Evolutionary conservation across 139 green algal species (phyloP).

Genomic region (Mychonastes homosphaera): DNA sequence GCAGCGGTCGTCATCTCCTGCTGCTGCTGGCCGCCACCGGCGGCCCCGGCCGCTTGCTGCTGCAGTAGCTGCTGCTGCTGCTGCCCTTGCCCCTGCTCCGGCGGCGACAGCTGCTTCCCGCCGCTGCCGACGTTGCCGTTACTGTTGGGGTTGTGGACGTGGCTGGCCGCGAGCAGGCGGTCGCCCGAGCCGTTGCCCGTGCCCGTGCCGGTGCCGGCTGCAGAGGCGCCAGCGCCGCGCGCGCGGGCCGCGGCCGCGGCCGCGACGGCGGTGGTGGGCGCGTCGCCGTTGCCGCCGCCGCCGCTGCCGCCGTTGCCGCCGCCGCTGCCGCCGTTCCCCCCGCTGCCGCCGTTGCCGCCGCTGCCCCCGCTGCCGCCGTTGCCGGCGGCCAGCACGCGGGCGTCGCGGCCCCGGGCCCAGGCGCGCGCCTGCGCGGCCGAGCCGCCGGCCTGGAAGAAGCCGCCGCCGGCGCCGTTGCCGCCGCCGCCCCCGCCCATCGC

Average conservation of each 20-base stretch:
- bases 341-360: neutral
- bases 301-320: neutral
- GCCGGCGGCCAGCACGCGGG: neutral
- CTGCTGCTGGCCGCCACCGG: neutral
- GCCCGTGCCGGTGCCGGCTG: neutral
- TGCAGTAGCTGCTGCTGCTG: constrained; percentile 2
- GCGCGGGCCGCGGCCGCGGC: neutral
- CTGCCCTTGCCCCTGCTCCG: neutral
- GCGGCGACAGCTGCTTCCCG: neutral
- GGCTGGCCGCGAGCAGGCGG: neutral
- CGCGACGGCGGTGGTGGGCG: neutral
- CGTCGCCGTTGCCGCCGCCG: constrained; percentile 1
- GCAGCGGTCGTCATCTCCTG: too few relatives aligned
- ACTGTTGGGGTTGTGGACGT: neutral
- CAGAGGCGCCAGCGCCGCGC: neutral
- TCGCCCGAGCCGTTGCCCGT: neutral
- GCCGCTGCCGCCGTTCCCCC: neutral
- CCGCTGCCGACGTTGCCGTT: neutral
- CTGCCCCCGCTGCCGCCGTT: neutral
- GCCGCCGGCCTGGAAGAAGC: too few relatives aligned
- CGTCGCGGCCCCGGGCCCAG: neutral
- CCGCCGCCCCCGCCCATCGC: too few relatives aligned
- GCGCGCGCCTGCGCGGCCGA: too few relatives aligned
- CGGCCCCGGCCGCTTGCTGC: neutral
- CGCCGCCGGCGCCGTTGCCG: too few relatives aligned